phyloP scores from a whole-genome alignment of 2,329 filamentous ascomycete species.

The Fusarium euwallaceae region DNA sequence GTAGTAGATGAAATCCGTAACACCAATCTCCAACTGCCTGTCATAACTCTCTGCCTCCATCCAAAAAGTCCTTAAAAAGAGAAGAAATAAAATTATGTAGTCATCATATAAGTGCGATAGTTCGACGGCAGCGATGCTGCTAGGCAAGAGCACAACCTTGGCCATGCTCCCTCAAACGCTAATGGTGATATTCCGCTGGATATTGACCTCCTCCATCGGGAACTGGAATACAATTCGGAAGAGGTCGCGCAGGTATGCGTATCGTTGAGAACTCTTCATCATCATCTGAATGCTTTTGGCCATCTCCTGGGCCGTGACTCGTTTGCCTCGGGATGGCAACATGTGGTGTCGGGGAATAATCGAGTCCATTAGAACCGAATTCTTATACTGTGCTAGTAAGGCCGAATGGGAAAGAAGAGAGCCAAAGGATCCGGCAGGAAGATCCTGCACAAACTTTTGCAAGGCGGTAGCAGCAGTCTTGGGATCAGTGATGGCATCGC shows the following conservation, averaged over 20 bases:
- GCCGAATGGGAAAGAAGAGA: constrained; percentile 76
- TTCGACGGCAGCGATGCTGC: background rate
- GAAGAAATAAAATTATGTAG: constrained; percentile 33
- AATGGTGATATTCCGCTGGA: constrained; percentile 74
- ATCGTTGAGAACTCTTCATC: constrained; percentile 74
- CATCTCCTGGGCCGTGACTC: constrained; percentile 79
- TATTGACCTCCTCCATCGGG: constrained; percentile 80
- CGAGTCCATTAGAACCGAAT: constrained; percentile 80
- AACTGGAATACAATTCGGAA: constrained; percentile 90
- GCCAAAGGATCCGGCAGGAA: constrained; percentile 85
- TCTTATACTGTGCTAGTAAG: constrained; percentile 84
- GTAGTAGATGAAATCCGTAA: constrained; percentile 14
- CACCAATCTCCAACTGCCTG: constrained; percentile 12
- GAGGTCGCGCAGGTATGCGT: constrained; percentile 84
- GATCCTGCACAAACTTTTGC: constrained; percentile 80
- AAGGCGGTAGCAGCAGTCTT: constrained; percentile 67
- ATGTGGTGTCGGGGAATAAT: constrained; percentile 59
- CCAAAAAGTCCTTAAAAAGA: constrained; percentile 16
- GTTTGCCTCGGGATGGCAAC: constrained; percentile 67
- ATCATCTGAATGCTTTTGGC: constrained; percentile 85
- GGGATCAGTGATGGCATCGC: constrained; percentile 63
- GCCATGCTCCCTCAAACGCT: constrained; percentile 52
- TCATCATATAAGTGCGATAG: constrained; percentile 21
- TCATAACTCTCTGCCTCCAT: constrained; percentile 24
- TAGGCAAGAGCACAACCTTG: background rate